Conservation (phyloP, 1,284 basidiomycete genomes). For the Fomitiporia mediterranea region DNA sequence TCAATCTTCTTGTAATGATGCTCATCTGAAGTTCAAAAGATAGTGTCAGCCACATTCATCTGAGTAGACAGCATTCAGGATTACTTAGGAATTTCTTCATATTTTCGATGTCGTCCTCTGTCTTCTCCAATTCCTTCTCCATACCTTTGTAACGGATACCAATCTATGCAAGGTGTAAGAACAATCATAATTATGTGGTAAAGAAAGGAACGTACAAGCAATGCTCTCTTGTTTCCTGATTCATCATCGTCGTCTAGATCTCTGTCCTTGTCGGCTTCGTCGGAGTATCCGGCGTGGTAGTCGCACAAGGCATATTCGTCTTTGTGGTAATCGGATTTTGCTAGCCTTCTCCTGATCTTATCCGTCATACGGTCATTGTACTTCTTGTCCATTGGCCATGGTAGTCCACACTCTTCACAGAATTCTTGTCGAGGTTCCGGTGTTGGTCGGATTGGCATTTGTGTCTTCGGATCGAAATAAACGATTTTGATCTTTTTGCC, state of each 20-base stretch:
- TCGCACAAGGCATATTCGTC: background rate
- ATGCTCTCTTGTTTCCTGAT: constrained; percentile 55
- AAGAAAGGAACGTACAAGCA: constrained; percentile 50
- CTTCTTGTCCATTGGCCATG: background rate
- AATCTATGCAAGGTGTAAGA: constrained; percentile 41
- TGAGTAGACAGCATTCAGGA: constrained; percentile 23
- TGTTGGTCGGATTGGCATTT: background rate
- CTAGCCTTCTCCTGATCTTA: background rate
- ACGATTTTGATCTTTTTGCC: background rate
- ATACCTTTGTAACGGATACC: constrained; percentile 81
- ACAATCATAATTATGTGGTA: background rate
- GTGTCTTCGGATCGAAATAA: constrained; percentile 1
- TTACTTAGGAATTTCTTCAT: constrained; percentile 61
- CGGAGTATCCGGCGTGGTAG: background rate
- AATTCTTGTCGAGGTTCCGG: background rate
- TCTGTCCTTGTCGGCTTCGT: too few species aligned
- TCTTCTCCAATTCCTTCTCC: constrained; percentile 55
- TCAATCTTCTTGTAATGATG: constrained; percentile 85
- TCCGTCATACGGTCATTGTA: background rate
- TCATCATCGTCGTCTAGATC: background rate
- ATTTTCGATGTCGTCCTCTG: background rate
- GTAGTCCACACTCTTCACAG: background rate
- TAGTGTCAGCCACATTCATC: background rate
- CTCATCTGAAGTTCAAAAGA: constrained; percentile 37
- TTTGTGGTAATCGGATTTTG: background rate